Evolutionary conservation across 352 stramenopile species (phyloP), one percentile per base, ranked within the genome.

Genomic region (Elongisporangium undulatum): DNA sequence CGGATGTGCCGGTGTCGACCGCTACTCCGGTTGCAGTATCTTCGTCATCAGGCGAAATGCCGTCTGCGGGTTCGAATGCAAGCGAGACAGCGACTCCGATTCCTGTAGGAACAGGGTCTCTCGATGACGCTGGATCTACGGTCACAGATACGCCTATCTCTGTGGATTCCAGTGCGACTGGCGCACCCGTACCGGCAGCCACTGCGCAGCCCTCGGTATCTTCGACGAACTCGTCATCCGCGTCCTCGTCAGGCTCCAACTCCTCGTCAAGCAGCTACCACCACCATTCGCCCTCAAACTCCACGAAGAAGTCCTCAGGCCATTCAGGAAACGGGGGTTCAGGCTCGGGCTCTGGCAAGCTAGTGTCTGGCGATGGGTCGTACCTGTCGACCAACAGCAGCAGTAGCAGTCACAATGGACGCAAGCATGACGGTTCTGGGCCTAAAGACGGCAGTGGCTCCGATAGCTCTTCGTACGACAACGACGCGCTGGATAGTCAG

Each of bases 401-500:
- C 22, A 63, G 49, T 41, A 58, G 51, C 45, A 74, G 55, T 26
- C 52, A 56, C 21, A 56, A 54, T 26, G 63, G 34, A 45, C 34
- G 55, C 10, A 53, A 58, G 22, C 49, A 26, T 16, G 19, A 21
- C 9, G 71, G 58, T 17, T 15, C 26, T 68, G 7, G 59, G 56
- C 23, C 26, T 6, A 38, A 19, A 20, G 41, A 50, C 23, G 22
- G 21, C 21, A 55, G 55, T 50, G 21, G 48, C 39, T 21, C 29
- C 22, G 12, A 59, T 49, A 56, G 52, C 21, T 53, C 49, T 3
- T 59, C 34, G 2, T 52, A 75, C 49, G n/a, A 73, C 2, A 65
- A 73, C 3, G 62, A 64, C 2, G 61, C 76, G 10, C 74, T 79
- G 1, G 71, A 84, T 24, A 74, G 71, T 73, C 58, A 79, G 61